These are phyloP conservation scores for Populus davidiana DNA, from an alignment of 345 rosid species.

Conservation along the genomic window DNA sequence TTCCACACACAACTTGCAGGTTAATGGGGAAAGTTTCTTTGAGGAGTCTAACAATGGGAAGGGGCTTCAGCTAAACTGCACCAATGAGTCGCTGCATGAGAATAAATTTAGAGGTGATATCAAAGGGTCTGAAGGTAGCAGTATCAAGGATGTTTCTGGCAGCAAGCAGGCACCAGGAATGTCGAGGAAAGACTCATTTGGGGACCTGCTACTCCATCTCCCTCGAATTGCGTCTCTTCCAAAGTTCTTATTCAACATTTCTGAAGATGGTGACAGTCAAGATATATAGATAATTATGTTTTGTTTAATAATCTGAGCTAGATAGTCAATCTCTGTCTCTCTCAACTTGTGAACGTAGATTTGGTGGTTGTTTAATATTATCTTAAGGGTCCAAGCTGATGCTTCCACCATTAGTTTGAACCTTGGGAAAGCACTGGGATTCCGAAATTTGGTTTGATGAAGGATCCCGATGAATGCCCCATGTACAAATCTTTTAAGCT, in stretches of 20 bases:
- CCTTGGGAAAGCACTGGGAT: conserved; percentile 38
- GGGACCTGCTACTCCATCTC: conserved; percentile 80
- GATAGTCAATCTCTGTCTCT: conserved; percentile 2
- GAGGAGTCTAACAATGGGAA: conserved; percentile 28
- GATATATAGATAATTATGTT: conserved; percentile 34
- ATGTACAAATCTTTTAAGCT: conserved; percentile 24
- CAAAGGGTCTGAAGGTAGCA: conserved; percentile 40
- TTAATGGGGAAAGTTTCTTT: conserved; percentile 38
- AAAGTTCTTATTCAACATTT: conserved; percentile 84
- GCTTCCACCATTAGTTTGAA: conserved; percentile 8
- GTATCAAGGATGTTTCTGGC: conserved; percentile 41
- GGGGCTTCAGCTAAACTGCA: conserved; percentile 28
- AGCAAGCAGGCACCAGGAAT: conserved; percentile 61
- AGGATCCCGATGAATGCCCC: conserved; percentile 41
- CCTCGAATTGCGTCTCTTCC: conserved; percentile 92
- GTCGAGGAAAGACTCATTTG: conserved; percentile 85
- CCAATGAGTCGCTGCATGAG: conserved; percentile 31
- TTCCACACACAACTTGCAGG: conserved; percentile 48
- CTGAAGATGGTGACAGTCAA: conserved; percentile 64
- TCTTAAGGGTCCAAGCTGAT: conserved; percentile 2
- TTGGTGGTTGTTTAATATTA: conserved; percentile 16
- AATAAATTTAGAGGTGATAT: conserved; percentile 21
- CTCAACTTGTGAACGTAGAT: conserved; percentile 9
- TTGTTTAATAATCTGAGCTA: conserved; percentile 9
- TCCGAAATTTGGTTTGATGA: conserved; percentile 61